Conservation (phyloP, 768 basidiomycete genomes). For the Dentipellis fragilis region DNA sequence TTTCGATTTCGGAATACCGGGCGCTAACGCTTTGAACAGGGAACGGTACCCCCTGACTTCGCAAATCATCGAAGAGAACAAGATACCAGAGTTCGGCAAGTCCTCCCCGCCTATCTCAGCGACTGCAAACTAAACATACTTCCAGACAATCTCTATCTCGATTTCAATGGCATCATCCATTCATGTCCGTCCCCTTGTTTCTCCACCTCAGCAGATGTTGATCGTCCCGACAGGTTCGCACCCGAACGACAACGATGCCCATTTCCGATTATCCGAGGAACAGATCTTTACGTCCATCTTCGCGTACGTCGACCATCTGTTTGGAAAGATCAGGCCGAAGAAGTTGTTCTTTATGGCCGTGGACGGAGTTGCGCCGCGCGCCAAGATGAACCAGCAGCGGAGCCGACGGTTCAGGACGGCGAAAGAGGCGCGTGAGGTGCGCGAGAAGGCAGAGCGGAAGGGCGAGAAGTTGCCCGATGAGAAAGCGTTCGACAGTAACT, state of each 20-base stretch:
- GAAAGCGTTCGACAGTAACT: slow-evolving; percentile 97
- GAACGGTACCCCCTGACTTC: slow-evolving; percentile 98
- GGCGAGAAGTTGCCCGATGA: slow-evolving; percentile 88
- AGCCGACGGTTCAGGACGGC: slow-evolving; percentile 90
- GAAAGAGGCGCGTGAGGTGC: slow-evolving; percentile 79
- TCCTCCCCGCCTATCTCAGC: slow-evolving; percentile 2
- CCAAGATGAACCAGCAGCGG: slow-evolving; percentile 99
- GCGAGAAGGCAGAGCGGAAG: slow-evolving; percentile 78
- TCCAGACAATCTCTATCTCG: slow-evolving; percentile 82
- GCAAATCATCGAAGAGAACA: slow-evolving; percentile 95
- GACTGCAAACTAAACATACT: slow-evolving; percentile 7
- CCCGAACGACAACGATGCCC: slow-evolving; percentile 92
- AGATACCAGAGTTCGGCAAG: slow-evolving; percentile 95
- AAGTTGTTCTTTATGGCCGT: slow-evolving; percentile 99
- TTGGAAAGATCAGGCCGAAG: slow-evolving; percentile 94
- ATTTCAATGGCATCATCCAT: slow-evolving; percentile 92
- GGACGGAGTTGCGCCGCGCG: slow-evolving; percentile 93
- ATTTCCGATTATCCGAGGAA: slow-evolving; percentile 92
- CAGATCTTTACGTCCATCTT: slow-evolving; percentile 97
- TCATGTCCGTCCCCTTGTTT: slow-evolving; percentile 37
- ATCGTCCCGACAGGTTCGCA: slow-evolving; percentile 55
- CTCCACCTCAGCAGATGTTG: neutral
- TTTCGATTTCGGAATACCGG: neutral
- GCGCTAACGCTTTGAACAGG: slow-evolving; percentile 28
- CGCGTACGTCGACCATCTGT: slow-evolving; percentile 92